Evolutionary conservation across 2,329 filamentous ascomycete genomes (phyloP), one percentile per base, ranked within the genome.

Genomic region (Mycosphaerella arachidis): DNA sequence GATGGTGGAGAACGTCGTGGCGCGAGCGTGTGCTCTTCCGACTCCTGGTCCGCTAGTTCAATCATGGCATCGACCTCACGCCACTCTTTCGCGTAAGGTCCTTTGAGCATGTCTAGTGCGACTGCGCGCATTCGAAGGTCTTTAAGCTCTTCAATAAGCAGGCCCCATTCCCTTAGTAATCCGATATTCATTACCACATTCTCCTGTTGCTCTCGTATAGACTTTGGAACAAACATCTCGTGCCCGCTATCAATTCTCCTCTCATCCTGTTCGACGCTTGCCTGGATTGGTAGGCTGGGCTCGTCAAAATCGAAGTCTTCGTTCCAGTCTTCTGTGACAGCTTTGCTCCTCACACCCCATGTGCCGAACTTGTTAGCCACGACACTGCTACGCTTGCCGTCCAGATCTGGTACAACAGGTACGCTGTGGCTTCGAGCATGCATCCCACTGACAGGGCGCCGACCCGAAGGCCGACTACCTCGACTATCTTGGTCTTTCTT

Each of bases 21-120:
- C 8, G 78, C 75, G 35, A 76, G 69, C 24, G 78, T 76, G 20
- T 81, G 76, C 60, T 85, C 82, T 29, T 86, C 83, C 51, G 84
- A 83, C 66, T 87, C 84, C 63, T 87, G 79, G 50, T 86, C 86
- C 50, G 90, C 91, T n/a, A 95, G 78, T 35, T 90, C 88, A 71
- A 95, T 94, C 75, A 95, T 92, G 13, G 89, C 90, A 72, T 94
- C 89, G 1, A 91, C 90, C 72, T 94, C 90, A 67, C 86, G 85
- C 89, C 90, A 95, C 51, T 90, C 78, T 12, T 66, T 77, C 12
- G 81, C 80, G 24, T 86, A 81, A 6, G 81, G 71, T 6, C 88
- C 88, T 60, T 82, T 76, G 16, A 85, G 74, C 70, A 93, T 82
- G 45, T 86, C 81, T 70, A 91, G 82, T 48, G 87, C 83, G 18